phyloP scores from a whole-genome alignment of 2,329 filamentous ascomycete genomes.

The Trichoderma semiorbis region DNA sequence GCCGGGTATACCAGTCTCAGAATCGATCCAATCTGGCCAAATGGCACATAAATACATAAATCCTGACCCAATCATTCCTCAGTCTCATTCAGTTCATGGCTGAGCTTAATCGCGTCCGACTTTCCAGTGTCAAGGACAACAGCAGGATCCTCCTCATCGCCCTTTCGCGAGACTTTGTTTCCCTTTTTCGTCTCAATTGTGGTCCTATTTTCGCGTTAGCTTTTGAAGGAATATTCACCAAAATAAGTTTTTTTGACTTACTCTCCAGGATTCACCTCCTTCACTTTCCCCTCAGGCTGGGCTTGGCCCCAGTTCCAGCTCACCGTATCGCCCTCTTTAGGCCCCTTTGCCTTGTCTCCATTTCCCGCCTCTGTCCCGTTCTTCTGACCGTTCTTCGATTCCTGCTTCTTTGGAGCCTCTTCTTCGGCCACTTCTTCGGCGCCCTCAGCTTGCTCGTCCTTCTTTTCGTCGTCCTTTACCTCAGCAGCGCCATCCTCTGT shows the following conservation, averaged over 20 bases:
- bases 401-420: neutral
- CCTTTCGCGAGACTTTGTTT: slow-evolving; percentile 40
- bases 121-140: slow-evolving; percentile 42
- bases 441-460: slow-evolving; percentile 17
- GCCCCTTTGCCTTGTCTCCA: slow-evolving; percentile 27
- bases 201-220: slow-evolving; percentile 26
- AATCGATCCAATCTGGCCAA: neutral
- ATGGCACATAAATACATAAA: neutral
- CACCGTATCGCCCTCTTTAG: slow-evolving; percentile 40
- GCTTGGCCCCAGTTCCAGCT: slow-evolving; percentile 47
- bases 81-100: slow-evolving; percentile 37
- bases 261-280: slow-evolving; percentile 43
- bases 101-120: slow-evolving; percentile 41
- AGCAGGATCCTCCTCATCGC: slow-evolving; percentile 40
- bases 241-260: slow-evolving; percentile 23
- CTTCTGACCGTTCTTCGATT: neutral
- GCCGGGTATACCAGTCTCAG: neutral
- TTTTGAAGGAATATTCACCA: neutral
- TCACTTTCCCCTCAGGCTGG: slow-evolving; percentile 41
- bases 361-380: neutral
- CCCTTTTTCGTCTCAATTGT: slow-evolving; percentile 41
- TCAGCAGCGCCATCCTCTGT: slow-evolving; percentile 19
- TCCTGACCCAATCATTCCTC: neutral
- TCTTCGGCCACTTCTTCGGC: slow-evolving; percentile 18
- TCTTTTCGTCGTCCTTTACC: slow-evolving; percentile 8